Conservation (phyloP, 179 eudicot species). For the Silene coronaria region DNA sequence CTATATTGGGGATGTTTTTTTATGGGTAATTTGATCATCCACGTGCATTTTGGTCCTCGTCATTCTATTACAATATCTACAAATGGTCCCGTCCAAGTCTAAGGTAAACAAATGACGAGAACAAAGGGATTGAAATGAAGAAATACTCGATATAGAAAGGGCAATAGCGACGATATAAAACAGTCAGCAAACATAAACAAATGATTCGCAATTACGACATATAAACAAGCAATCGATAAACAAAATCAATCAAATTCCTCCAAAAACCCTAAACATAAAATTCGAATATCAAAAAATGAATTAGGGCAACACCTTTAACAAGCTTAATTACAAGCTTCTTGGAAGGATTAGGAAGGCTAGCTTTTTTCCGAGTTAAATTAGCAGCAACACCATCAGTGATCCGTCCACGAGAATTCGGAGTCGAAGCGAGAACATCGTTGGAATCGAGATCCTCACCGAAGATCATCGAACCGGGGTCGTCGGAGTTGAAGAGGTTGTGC, state of each 20-base stretch:
- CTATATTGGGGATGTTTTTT: not conserved
- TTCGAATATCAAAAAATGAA: not conserved
- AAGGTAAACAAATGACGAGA: not conserved
- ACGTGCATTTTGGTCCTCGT: not conserved
- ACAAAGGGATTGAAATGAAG: not conserved
- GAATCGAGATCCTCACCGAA: constrained; percentile 51
- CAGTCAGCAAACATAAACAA: not conserved
- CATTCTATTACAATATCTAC: not conserved
- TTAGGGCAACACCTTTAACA: constrained; percentile 49
- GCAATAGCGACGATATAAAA: not conserved
- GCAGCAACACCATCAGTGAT: constrained; percentile 33
- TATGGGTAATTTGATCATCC: not conserved
- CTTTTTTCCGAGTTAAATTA: constrained; percentile 83
- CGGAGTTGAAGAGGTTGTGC: constrained; percentile 18
- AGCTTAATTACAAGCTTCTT: constrained; percentile 90
- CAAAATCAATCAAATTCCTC: not conserved
- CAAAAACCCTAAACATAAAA: constrained; percentile 18
- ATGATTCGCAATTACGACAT: not conserved
- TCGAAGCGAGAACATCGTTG: constrained; percentile 11
- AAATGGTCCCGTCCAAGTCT: not conserved
- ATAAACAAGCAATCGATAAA: not conserved
- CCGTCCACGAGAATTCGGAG: not conserved
- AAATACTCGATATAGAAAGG: not conserved
- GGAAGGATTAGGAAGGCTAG: constrained; percentile 76
- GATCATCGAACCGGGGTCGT: constrained; percentile 35